Base-by-base conservation (phyloP, 164 flowering plant genomes). In the Buxus sempervirens region DNA sequence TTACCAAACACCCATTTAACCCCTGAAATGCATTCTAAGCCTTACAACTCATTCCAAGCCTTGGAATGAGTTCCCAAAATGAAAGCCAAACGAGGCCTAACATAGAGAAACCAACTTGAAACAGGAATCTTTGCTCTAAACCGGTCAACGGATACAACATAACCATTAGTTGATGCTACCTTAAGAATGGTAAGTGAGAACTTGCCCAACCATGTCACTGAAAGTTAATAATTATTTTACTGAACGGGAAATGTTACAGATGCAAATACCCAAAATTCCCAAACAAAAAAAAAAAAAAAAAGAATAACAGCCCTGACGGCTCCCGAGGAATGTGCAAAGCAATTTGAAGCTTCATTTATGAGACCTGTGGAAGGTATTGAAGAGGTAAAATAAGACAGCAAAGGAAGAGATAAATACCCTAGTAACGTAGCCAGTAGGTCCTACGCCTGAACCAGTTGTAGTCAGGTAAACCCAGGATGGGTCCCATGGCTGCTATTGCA, bases 371-470 rank as follows among this genome's bases (percentile, higher is more conserved):
- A 21, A 3, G 58, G 53, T 62, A 60, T 27, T 9, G 36, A n/a
- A 0, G 54, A 16, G 20, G 6, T 10, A 27, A 26, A 41, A 24
- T 20, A 58, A 26, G 18, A 60, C 13, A 57, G 32, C 24, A 13
- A 14, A 41, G 55, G 1, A 16, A 25, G n/a, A 19, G n/a, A n/a
- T 14, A 58, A 58, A 58, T 20, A 58, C 59, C 62, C 87, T 91
- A 94, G 80, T 94, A 90, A 22, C 97, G 84, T 73, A 82, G 81
- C 96, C 72, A 81, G 95, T 89, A 91, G 58, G 98, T 90, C 72
- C 96, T 85, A 82, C 98, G 98, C 71, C 98, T 83, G 92, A 94
- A 94, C 98, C 96, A 89, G 86, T 94, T 94, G 93, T 91, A 94
- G 79, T 94, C 96, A 0, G 92, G 96, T 67, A 94, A 80, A 18